Evolutionary conservation across 2,329 filamentous ascomycete species (phyloP).

Genomic region (Colletotrichum cereale): DNA sequence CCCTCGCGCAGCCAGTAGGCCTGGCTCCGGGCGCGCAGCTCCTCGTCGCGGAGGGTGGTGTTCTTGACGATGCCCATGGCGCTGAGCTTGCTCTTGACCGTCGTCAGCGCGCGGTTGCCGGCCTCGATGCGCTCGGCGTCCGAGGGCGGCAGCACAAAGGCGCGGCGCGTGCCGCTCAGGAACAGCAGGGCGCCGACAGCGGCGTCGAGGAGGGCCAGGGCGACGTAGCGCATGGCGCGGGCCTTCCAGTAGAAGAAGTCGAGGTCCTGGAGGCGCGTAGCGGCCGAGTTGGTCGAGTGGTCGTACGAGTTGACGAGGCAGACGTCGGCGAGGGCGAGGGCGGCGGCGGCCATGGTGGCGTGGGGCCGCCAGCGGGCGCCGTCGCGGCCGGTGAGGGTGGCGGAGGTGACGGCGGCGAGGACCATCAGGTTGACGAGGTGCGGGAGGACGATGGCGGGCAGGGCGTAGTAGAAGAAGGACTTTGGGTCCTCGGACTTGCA

Average conservation of each 20-base stretch:
- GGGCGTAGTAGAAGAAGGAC: slow-evolving; percentile 83
- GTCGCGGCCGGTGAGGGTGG: slow-evolving; percentile 71
- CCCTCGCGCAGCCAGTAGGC: slow-evolving; percentile 88
- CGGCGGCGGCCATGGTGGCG: slow-evolving; percentile 73
- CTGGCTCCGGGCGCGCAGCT: slow-evolving; percentile 73
- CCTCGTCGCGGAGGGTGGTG: slow-evolving; percentile 79
- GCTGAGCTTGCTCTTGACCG: slow-evolving; percentile 74
- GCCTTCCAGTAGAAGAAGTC: slow-evolving; percentile 80
- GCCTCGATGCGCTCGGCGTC: slow-evolving; percentile 76
- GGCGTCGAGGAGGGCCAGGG: slow-evolving; percentile 74
- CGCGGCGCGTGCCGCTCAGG: slow-evolving; percentile 82
- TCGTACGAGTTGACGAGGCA: slow-evolving; percentile 76
- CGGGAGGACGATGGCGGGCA: slow-evolving; percentile 79
- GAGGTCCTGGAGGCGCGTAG: slow-evolving; percentile 72
- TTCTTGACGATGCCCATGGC: slow-evolving; percentile 84
- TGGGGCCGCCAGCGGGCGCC: slow-evolving; percentile 77
- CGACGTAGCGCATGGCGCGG: slow-evolving; percentile 71
- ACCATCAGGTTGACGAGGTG: slow-evolving; percentile 83
- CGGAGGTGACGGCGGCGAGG: slow-evolving; percentile 80
- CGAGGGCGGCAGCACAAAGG: slow-evolving; percentile 73
- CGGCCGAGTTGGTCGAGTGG: slow-evolving; percentile 72
- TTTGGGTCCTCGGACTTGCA: slow-evolving; percentile 78
- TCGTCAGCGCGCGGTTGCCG: slow-evolving; percentile 67
- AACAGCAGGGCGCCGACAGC: slow-evolving; percentile 76
- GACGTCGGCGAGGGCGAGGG: slow-evolving; percentile 73